Base-by-base conservation (phyloP, 2,329 filamentous ascomycete genomes). In the Claviceps humidiphila region DNA sequence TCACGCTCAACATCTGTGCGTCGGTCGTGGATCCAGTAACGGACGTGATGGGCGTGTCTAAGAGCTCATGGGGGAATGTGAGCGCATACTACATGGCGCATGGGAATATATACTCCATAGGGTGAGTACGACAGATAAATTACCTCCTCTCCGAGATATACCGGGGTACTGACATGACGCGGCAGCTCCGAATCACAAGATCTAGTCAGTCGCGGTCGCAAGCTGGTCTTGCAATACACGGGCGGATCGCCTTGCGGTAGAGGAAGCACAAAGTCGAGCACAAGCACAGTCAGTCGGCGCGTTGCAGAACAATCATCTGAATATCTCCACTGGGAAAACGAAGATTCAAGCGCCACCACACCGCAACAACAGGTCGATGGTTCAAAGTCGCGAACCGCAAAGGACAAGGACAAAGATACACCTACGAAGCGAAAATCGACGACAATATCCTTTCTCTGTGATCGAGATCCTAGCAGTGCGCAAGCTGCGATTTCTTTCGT, bases 371-470 rank as follows among this genome's bases (percentile, higher is more conserved):
- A 9, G 30, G 30, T 34, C 30, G 30, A 34, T 4, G 9, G 30
- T 24, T 6, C 24, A 34, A 34, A 34, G 30, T 34, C 30, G 9
- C 30, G 30, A 34, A 34, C 30, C 30, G 17, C 1, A 9, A 22
- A 11, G 9, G 13, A 20, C 41, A 42, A 62, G 22, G 47, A 50
- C 22, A 46, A 54, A 37, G 54, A 57, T 37, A 14, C 49, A 4
- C 45, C 58, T 2, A 42, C 59, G 43, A 72, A 79, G 45, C 74
- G 77, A 58, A 93, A 91, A 66, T 94, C 88, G 2, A 85, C 90
- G 13, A 83, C 90, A 54, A 89, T 98, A 68, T 93, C 89, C 24
- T 91, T 97, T 66, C 84, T 93, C 58, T 98, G 93, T 73, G 90
- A 96, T 64, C 81, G 81, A 56, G 89, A 96, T 60, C 82, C 87